Base-by-base conservation (phyloP, 495 filamentous ascomycete species). In the Extremus antarcticus region DNA sequence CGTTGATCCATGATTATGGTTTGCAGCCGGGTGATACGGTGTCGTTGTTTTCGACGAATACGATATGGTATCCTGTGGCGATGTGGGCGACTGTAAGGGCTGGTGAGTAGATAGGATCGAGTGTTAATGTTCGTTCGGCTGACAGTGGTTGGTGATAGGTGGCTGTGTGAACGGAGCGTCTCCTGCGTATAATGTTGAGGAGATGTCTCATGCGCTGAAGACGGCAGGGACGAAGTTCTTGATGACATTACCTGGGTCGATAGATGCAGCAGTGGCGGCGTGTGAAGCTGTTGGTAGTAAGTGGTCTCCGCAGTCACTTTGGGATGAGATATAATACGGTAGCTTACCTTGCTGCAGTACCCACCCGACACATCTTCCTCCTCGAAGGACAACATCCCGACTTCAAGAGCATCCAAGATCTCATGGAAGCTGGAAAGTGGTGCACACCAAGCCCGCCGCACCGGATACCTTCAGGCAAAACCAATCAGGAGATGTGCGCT, bases 21-120 rank as follows among this genome's bases (percentile, higher is more conserved):
- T 62, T 83, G 20, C 47, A 66, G 13, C 58, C 67, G 2, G 75
- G 76, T 0, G 63, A 82, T 4, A 75, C 74, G 0, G 72, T 82
- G 1, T 71, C 76, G 0, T 62, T 83, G 8, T 81, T 82, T 60
- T 76, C 73, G 57, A 72, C 71, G 17, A 81, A 81, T 57, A 76
- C 73, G 13, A 76, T 83, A 43, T 80, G 76, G 77, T 82, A 81
- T 61, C 80, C 79, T 0, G 74, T 81, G 16, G 75, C 76, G 15
- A 73, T 84, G 70, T 74, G 78, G 53, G 76, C 69, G 1, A 69
- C 73, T 8, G 60, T 76, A 17, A 69, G 77, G 16, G 74, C 63
- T 10, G 66, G 65, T 4, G 29, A n/a, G 48, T 51, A 9, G n/a
- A n/a, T n/a, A n/a, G n/a, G n/a, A n/a, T n/a, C n/a, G n/a, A n/a